phyloP scores from a whole-genome alignment of 1,139 yeast genomes.

The Trichomonascaceae sp. region DNA sequence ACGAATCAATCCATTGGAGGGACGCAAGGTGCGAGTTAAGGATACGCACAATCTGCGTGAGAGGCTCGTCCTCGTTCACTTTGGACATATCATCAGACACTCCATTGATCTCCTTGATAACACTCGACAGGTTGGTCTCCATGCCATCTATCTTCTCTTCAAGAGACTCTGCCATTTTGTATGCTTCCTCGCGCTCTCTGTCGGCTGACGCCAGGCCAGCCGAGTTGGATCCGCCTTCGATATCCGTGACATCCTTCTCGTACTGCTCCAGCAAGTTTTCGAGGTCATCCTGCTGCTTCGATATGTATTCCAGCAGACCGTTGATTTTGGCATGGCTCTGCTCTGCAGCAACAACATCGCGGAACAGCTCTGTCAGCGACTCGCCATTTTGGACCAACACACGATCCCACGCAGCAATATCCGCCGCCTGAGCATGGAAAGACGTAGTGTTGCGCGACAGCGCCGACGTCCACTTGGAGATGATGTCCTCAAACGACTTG shows the following conservation, averaged over 20 bases:
- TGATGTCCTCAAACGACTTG: slow-evolving; percentile 83
- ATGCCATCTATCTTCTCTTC: slow-evolving; percentile 71
- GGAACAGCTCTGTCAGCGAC: slow-evolving; percentile 63
- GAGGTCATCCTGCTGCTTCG: slow-evolving; percentile 84
- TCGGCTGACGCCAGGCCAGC: slow-evolving; percentile 40
- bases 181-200: slow-evolving; percentile 82
- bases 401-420: slow-evolving; percentile 75
- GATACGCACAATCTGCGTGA: slow-evolving; percentile 56
- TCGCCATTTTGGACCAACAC: slow-evolving; percentile 76
- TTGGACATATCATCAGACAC: slow-evolving; percentile 76
- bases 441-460: slow-evolving; percentile 58
- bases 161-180: slow-evolving; percentile 71
- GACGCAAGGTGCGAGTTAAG: slow-evolving; percentile 84
- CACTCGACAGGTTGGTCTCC: slow-evolving; percentile 60
- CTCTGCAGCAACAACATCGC: slow-evolving; percentile 73
- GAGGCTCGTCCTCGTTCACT: slow-evolving; percentile 38
- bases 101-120: slow-evolving; percentile 75
- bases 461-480: slow-evolving; percentile 87
- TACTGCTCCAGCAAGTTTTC: slow-evolving; percentile 72
- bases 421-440: slow-evolving; percentile 64
- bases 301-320: slow-evolving; percentile 74
- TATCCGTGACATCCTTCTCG: slow-evolving; percentile 32
- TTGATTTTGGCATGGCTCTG: slow-evolving; percentile 76
- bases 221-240: slow-evolving; percentile 13
- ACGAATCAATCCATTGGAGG: slow-evolving; percentile 70